Base-by-base conservation (phyloP, 192 early-diverging fungal genomes). In the Coemansia sp. region DNA sequence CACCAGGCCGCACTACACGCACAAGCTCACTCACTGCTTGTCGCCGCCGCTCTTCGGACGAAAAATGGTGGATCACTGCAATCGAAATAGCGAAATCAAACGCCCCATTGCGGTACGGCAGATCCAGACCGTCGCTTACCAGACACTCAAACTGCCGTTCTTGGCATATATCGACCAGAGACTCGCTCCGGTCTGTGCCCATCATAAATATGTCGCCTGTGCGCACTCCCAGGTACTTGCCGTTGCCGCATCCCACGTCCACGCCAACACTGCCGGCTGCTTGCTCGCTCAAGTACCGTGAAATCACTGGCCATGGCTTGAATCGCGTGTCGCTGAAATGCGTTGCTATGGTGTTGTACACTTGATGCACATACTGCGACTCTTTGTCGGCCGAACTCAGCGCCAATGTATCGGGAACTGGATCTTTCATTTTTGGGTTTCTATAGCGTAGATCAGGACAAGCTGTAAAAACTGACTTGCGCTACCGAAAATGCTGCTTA, bases 241-340 rank as follows among this genome's bases (percentile, higher is more conserved):
- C 96, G 78, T 98, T 98, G 10, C 96, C 96, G 66, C 96, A 96
- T 15, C 96, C 96, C 23, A 98, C 87, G 78, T 98, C 96, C 1
- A 90, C 92, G 11, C 96, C 96, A 2, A 98, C 25, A 54, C 89
- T 90, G 5, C 92, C 94, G 3, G 67, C 4, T 0, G 84, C 72
- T 58, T 88, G 81, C 0, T 60, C 75, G 24, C 63, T 67, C 5
- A 98, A 75, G 60, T 95, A 98, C 19, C 84, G 66, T 56, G 95
- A 92, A 1, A 98, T 92, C 1, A 97, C 94, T 0, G 96, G 96
- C 96, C 96, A 98, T 37, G 96, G 91, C 88, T 98, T 98, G 86
- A 96, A 97, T 25, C 96, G 87, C 3, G 96, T 98, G 63, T 88
- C 87, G 68, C 90, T 92, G 66, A 98, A 98, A 73, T 98, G 96